Percentiles rank a stretch among this genome's conserved stretches.
Evolutionary conservation across 192 early-diverging fungal species (phyloP).

Genomic region (Backusella australiensis): DNA sequence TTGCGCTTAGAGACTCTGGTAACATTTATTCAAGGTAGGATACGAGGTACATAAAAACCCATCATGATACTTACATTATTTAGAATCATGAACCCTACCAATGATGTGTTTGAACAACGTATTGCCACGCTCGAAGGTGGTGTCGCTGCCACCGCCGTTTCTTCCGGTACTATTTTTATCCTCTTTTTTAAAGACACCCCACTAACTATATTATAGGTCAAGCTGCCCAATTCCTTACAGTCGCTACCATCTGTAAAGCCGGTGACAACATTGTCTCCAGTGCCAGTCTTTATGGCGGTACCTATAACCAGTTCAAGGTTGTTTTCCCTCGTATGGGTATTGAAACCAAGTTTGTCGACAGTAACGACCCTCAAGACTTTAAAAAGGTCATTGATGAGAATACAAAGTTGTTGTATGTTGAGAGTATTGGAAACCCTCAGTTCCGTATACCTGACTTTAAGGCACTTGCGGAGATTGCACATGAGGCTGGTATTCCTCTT

Average conservation of each 20-base stretch:
- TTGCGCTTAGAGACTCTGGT: slow-evolving; percentile 69
- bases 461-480: slow-evolving; percentile 77
- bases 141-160: slow-evolving; percentile 60
- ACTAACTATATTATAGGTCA: slow-evolving; percentile 47
- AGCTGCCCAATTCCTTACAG: slow-evolving; percentile 84
- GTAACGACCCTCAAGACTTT: slow-evolving; percentile 77
- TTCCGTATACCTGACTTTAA: slow-evolving; percentile 87
- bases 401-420: slow-evolving; percentile 91
- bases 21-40: slow-evolving; percentile 81
- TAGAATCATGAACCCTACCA: slow-evolving; percentile 76
- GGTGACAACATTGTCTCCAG: slow-evolving; percentile 92
- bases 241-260: slow-evolving; percentile 70
- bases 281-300: slow-evolving; percentile 71
- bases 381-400: slow-evolving; percentile 77
- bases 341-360: slow-evolving; percentile 69
- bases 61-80: background rate
- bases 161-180: slow-evolving; percentile 30
- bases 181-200: too few relatives aligned
- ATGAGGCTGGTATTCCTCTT: slow-evolving; percentile 81
- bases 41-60: too few relatives aligned
- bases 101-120: slow-evolving; percentile 87
- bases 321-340: slow-evolving; percentile 83
- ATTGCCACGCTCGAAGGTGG: slow-evolving; percentile 92
- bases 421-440: slow-evolving; percentile 90
- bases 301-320: slow-evolving; percentile 87